Base-by-base conservation (phyloP, 73 alveolate genomes). In the Symbiodinium natans region DNA sequence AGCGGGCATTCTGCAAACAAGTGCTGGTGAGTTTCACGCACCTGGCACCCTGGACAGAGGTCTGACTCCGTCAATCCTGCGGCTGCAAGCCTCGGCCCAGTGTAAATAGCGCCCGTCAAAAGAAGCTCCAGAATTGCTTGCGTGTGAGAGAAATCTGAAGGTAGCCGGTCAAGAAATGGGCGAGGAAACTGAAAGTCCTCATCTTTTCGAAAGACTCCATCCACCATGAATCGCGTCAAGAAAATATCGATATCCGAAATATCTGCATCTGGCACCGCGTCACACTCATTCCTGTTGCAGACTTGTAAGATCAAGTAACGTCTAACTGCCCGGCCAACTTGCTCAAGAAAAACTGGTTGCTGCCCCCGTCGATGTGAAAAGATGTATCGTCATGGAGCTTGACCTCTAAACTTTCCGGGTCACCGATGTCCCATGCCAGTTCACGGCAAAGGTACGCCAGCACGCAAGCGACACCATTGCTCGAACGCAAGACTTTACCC, bases 11-110 rank as follows among this genome's bases (percentile, higher is more conserved):
- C 88, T 0, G 5, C 8, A 39, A 80, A 38, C 34, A 80, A 10
- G 29, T 80, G 87, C 11, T 80, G 54, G 36, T 80, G 87, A 38
- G 87, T 80, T 33, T 80, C 87, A 36, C 56, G 87, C 9, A 80
- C 54, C 19, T 80, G 17, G 34, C 87, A 80, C 3, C 7, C 13
- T 3, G 48, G 54, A 38, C 87, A 80, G 3, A 27, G 5, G 17
- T 80, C 87, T 2, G 40, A 41, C 1, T 4, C 27, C 31, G 17
- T 11, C 25, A 80, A 3, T 5, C 56, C 87, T 10, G 85, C 85
- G 2, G 85, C 85, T 3, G 27, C 42, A 31, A 82, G 88, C n/a
- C 88, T 10, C 15, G 88, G 63, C n/a, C 88, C 88, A 25, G 88
- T 38, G 36, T 34, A 39, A 39, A 82, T 40, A 11, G 23, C 43